These are phyloP conservation scores for Hypoxylon rubiginosum DNA, from an alignment of 2,329 filamentous ascomycete genomes.

Conservation along the genomic window DNA sequence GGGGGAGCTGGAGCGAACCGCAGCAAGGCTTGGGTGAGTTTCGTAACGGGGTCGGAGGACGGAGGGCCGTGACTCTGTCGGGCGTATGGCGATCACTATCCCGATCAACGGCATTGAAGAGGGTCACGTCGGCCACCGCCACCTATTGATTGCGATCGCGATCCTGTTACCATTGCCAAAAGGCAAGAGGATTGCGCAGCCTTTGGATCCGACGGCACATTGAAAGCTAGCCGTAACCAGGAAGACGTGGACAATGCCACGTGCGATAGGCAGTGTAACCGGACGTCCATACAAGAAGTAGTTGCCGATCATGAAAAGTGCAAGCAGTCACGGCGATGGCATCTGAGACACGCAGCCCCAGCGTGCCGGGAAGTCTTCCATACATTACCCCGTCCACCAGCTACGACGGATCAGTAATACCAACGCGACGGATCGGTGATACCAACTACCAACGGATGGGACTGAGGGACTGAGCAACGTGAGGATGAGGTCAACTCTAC, in stretches of 20 bases:
- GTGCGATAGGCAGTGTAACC: constrained; percentile 35
- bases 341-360: constrained; percentile 24
- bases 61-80: not conserved
- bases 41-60: not conserved
- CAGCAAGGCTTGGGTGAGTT: not conserved
- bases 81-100: not conserved
- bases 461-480: not conserved
- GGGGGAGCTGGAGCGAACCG: not conserved
- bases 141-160: not conserved
- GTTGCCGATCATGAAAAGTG: constrained; percentile 14
- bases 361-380: constrained; percentile 13
- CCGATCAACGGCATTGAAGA: not conserved
- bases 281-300: constrained; percentile 12
- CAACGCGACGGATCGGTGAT: not conserved
- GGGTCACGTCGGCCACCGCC: not conserved
- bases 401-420: not conserved
- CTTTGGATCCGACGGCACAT: constrained; percentile 13
- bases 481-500: constrained; percentile 6
- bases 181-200: not conserved
- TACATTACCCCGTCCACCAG: constrained; percentile 20
- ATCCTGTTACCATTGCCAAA: not conserved
- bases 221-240: constrained; percentile 14
- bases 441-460: constrained; percentile 9
- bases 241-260: constrained; percentile 21
- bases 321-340: constrained; percentile 15